A percentile compares a stretch with the other conserved stretches of the same genome.
phyloP scores from a whole-genome alignment of 805 yeast species.

The Ogataea glucozyma region DNA sequence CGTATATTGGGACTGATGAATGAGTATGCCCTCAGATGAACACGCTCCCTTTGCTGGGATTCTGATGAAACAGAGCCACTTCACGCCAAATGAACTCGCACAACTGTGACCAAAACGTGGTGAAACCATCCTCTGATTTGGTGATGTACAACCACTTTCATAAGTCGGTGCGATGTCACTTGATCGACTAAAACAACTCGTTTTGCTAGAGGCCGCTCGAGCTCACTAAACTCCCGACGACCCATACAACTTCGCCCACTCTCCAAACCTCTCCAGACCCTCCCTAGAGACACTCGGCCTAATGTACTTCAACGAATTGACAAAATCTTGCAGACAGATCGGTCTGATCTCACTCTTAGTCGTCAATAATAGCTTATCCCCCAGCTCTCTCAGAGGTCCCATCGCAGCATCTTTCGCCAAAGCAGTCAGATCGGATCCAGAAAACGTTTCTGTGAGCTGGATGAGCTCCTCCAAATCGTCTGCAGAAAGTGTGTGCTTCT shows the following conservation, averaged over 20 bases:
- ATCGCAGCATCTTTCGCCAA: conserved; percentile 96
- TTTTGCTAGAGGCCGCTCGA: too few species aligned
- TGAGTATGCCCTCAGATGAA: too few species aligned
- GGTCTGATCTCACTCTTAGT: conserved; percentile 79
- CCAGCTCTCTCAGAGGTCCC: conserved; percentile 92
- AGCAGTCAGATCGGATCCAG: conserved; percentile 94
- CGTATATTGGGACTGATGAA: too few species aligned
- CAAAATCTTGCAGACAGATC: conserved; percentile 70
- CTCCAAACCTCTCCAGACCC: conserved; percentile 76
- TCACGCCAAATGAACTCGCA: too few species aligned
- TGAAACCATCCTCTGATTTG: too few species aligned
- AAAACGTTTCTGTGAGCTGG: conserved; percentile 61
- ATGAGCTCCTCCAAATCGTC: conserved; percentile 63
- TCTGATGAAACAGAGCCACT: too few species aligned
- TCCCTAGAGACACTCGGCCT: conserved; percentile 87
- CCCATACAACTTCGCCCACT: conserved; percentile 86
- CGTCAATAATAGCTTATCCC: conserved; percentile 72
- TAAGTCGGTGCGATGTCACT: too few species aligned
- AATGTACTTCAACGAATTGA: conserved; percentile 71
- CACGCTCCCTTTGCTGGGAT: too few species aligned
- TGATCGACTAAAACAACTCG: too few species aligned
- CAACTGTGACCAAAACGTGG: too few species aligned
- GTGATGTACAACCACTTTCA: too few species aligned
- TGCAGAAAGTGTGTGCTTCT: conserved; percentile 66
- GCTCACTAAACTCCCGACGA: conserved; percentile 66